These are phyloP conservation scores for Colletotrichum cereale DNA, from an alignment of 2,329 filamentous ascomycete genomes.

Conservation along the genomic window DNA sequence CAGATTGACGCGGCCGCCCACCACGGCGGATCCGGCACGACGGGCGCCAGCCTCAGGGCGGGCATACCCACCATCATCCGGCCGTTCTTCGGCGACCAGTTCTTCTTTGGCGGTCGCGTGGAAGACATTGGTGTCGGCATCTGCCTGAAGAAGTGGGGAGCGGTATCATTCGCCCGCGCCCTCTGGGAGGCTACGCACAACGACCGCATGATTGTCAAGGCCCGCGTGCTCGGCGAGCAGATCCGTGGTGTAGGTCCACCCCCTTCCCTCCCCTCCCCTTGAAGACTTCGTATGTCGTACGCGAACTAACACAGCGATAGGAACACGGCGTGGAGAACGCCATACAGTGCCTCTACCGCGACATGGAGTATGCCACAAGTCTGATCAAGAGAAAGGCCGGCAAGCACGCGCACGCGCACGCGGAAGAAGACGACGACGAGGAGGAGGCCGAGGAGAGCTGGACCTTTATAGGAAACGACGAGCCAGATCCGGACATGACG, in stretches of 20 bases:
- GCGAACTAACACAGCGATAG: conserved; percentile 59
- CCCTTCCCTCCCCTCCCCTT: not conserved
- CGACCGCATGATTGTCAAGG: conserved; percentile 91
- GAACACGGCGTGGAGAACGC: conserved; percentile 92
- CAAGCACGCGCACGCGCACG: conserved; percentile 61
- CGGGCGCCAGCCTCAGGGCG: conserved; percentile 89
- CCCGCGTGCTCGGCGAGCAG: conserved; percentile 82
- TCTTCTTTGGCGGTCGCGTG: conserved; percentile 91
- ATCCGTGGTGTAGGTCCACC: conserved; percentile 80
- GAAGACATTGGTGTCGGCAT: conserved; percentile 95
- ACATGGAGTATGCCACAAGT: conserved; percentile 91
- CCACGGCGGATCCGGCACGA: conserved; percentile 95
- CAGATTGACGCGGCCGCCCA: conserved; percentile 96
- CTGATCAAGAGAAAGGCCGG: conserved; percentile 77
- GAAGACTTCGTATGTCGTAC: not conserved
- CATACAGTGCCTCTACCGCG: conserved; percentile 93
- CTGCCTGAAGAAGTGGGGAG: conserved; percentile 88
- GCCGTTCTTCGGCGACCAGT: conserved; percentile 98
- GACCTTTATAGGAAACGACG: conserved; percentile 82
- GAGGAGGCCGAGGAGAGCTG: conserved; percentile 85
- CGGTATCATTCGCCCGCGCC: conserved; percentile 85
- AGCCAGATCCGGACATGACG: conserved; percentile 58
- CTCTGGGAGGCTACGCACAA: conserved; percentile 93
- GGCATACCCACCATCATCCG: conserved; percentile 95
- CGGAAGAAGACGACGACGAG: conserved; percentile 62